phyloP scores from a whole-genome alignment of 2,329 filamentous ascomycete genomes.

The Coniochaeta pulveracea region DNA sequence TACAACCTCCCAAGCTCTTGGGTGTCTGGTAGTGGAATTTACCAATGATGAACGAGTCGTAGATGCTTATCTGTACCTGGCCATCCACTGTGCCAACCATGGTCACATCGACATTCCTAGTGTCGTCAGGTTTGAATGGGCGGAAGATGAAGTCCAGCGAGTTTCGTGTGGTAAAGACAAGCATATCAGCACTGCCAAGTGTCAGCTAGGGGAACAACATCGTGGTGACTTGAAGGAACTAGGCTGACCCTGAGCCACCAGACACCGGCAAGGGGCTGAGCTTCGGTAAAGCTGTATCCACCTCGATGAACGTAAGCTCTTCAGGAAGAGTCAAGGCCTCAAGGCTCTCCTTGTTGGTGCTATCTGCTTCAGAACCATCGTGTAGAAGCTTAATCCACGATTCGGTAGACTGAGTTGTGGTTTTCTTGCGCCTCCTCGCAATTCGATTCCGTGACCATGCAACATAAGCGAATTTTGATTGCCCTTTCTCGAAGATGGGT shows the following conservation, averaged over 20 bases:
- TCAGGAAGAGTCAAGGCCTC: conserved; percentile 49
- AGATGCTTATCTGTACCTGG: conserved; percentile 66
- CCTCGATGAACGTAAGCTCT: conserved; percentile 63
- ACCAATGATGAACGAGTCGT: conserved; percentile 75
- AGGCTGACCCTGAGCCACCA: conserved; percentile 49
- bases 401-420: no score
- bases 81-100: conserved; percentile 63
- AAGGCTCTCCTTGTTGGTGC: conserved; percentile 19
- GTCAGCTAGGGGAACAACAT: background rate
- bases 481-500: conserved; percentile 30
- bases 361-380: conserved; percentile 10
- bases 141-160: conserved; percentile 63
- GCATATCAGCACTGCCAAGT: conserved; percentile 36
- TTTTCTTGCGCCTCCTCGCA: conserved; percentile 15
- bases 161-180: conserved; percentile 56
- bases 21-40: conserved; percentile 40
- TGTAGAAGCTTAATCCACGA: background rate
- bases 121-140: conserved; percentile 48
- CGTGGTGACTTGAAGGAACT: background rate
- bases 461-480: conserved; percentile 36
- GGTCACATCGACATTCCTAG: conserved; percentile 69
- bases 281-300: conserved; percentile 66
- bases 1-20: conserved; percentile 5
- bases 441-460: conserved; percentile 37
- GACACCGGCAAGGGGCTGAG: conserved; percentile 59